A percentile compares a stretch with the other conserved stretches of the same genome.
Evolutionary conservation across 345 rosid genomes (phyloP).

Genomic region (Erodium maritimum): DNA sequence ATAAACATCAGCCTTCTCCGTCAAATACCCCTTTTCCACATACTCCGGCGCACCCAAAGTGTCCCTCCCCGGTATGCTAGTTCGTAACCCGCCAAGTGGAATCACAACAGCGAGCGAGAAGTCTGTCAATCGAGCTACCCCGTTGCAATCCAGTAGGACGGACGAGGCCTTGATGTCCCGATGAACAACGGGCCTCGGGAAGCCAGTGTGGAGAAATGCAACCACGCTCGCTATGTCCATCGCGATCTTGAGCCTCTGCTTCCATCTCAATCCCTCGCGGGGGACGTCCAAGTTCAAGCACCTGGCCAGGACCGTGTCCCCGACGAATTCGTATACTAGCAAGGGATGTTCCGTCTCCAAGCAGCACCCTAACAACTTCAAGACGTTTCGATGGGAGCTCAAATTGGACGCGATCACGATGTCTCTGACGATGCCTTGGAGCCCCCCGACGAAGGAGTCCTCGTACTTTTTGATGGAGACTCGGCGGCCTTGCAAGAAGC

Average conservation of each 20-base stretch:
- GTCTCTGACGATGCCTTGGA: not conserved
- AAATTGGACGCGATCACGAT: not conserved
- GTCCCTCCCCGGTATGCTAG: not conserved
- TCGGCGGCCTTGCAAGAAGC: not conserved
- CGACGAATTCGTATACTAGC: not conserved
- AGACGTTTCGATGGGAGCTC: not conserved
- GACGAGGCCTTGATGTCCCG: not conserved
- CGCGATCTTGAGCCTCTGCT: not conserved
- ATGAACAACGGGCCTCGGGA: not conserved
- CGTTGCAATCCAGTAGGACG: not conserved
- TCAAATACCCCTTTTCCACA: not conserved
- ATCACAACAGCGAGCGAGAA: not conserved
- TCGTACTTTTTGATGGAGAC: not conserved
- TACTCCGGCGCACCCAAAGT: too few relatives aligned
- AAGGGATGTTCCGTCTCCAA: not conserved
- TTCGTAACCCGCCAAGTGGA: not conserved
- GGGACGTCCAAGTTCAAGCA: not conserved
- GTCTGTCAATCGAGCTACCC: not conserved
- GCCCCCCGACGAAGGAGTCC: not conserved
- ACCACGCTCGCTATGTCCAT: not conserved
- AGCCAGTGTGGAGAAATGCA: not conserved
- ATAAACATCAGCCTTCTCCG: not conserved
- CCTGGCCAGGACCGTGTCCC: not conserved
- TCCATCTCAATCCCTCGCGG: not conserved
- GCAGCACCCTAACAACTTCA: not conserved